Percentiles rank a stretch among this genome's conserved stretches.
Evolutionary conservation across 1,284 basidiomycete species (phyloP).

Genomic region (Bondarzewia mesenterica): DNA sequence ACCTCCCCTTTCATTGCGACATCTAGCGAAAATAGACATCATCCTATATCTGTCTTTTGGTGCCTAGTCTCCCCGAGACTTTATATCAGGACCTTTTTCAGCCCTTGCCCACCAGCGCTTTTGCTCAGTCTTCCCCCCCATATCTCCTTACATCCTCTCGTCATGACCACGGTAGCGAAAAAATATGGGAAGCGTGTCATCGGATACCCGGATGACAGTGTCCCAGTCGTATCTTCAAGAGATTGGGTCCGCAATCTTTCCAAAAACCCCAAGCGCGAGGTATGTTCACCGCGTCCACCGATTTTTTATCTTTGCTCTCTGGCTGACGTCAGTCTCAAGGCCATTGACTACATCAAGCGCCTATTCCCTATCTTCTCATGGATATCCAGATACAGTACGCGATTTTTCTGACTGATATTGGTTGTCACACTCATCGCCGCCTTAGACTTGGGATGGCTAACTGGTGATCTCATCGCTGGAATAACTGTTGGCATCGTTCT

Average conservation of each 20-base stretch:
- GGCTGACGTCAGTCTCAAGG: conserved; percentile 27
- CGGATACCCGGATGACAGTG: conserved; percentile 48
- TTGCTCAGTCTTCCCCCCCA: conserved; percentile 1
- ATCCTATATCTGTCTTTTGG: neutral
- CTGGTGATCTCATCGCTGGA: conserved; percentile 82
- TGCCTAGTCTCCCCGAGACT: neutral
- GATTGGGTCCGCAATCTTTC: conserved; percentile 41
- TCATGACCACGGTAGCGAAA: conserved; percentile 35
- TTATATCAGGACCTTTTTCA: neutral
- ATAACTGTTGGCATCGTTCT: conserved; percentile 88
- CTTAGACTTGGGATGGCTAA: conserved; percentile 58
- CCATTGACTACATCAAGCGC: conserved; percentile 50
- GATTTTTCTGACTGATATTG: conserved; percentile 7
- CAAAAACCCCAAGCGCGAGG: conserved; percentile 37
- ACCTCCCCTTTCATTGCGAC: neutral
- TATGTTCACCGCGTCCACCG: conserved; percentile 21
- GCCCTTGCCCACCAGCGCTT: neutral
- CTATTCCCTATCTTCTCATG: conserved; percentile 82
- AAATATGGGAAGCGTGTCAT: conserved; percentile 51
- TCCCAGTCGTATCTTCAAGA: conserved; percentile 46
- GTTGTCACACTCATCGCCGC: conserved; percentile 2
- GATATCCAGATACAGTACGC: conserved; percentile 78
- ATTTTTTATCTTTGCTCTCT: conserved; percentile 5
- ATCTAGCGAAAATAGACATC: neutral
- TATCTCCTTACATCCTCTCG: conserved; percentile 15